A percentile compares a stretch with the other conserved stretches of the same genome.
phyloP scores from a whole-genome alignment of 2,329 filamentous ascomycete species.

The Epichloe bromicola region DNA sequence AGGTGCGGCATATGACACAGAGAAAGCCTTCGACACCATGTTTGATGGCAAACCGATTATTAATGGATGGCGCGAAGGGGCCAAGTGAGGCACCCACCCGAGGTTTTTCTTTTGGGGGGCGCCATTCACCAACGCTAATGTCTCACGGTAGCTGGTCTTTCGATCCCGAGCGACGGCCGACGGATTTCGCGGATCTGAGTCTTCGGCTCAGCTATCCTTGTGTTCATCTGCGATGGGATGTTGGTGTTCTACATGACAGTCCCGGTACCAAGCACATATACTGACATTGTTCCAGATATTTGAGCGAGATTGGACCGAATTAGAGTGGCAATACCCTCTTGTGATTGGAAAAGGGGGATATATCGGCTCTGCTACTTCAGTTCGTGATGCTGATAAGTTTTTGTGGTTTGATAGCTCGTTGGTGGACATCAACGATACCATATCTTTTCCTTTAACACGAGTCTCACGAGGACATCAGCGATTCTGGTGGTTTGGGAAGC shows the following conservation, averaged over 20 bases:
- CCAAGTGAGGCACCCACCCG: not conserved
- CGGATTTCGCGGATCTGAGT: slow-evolving; percentile 19
- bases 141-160: slow-evolving; percentile 19
- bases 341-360: slow-evolving; percentile 25
- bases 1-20: slow-evolving; percentile 25
- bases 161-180: slow-evolving; percentile 13
- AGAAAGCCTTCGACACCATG: slow-evolving; percentile 26
- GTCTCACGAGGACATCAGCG: slow-evolving; percentile 20
- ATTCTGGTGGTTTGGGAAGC: slow-evolving; percentile 30
- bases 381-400: slow-evolving; percentile 3
- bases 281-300: slow-evolving; percentile 20
- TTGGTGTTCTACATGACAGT: slow-evolving; percentile 9
- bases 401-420: slow-evolving; percentile 1
- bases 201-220: slow-evolving; percentile 20
- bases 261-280: not conserved
- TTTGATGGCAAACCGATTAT: slow-evolving; percentile 16
- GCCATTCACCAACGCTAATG: not conserved
- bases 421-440: slow-evolving; percentile 22
- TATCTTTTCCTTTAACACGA: slow-evolving; percentile 23
- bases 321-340: slow-evolving; percentile 29
- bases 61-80: slow-evolving; percentile 9
- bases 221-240: slow-evolving; percentile 23
- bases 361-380: slow-evolving; percentile 27
- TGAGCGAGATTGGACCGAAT: slow-evolving; percentile 23
- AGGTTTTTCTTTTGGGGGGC: not conserved